Base-by-base conservation (phyloP, 1,284 basidiomycete genomes). In the Ustilago shanxiensis region DNA sequence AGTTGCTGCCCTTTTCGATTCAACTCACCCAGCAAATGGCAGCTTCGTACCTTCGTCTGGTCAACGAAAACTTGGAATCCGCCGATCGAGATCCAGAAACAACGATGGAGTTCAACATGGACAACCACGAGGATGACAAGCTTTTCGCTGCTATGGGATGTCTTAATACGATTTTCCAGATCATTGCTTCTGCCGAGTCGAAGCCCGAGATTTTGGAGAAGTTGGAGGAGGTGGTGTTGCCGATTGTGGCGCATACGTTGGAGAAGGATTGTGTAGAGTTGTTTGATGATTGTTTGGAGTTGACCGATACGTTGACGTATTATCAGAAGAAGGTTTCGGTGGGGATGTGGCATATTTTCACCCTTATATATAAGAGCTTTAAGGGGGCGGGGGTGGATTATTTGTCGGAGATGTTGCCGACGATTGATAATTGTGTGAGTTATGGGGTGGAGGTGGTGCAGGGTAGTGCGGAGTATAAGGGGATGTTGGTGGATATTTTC, bases 341-440 rank as follows among this genome's bases (percentile, higher is more conserved):
- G 0, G 90, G 88, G 75, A 92, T 95, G 91, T 96, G 94, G 95
- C 90, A 91, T 13, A 89, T 95, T 44, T 94, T 94, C 75, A 93
- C 93, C 85, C 87, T 91, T 57, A 94, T 93, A 0, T 94, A 94
- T 87, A 89, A 90, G 68, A 88, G 93, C n/a, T 94, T 95, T 90
- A 95, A 94, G 87, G 88, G 89, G 5, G 91, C 92, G 39, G 93
- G 93, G 14, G 88, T 93, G 47, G 94, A 95, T 87, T 95, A 94
- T 88, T 64, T 80, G n/a, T 69, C 75, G 80, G 94, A 96, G 85
- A 95, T 95, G 93, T 89, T 95, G 49, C 92, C 93, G 9, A 91
- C 92, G 3, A 87, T 96, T 62, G 93, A 95, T 88, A 96, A 96
- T 88, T 93, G 94, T 86, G 89, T 96, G 59, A 93, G 92, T 14